phyloP scores from a whole-genome alignment of 83 land plant genomes.

The Isoetes engelmannii region DNA sequence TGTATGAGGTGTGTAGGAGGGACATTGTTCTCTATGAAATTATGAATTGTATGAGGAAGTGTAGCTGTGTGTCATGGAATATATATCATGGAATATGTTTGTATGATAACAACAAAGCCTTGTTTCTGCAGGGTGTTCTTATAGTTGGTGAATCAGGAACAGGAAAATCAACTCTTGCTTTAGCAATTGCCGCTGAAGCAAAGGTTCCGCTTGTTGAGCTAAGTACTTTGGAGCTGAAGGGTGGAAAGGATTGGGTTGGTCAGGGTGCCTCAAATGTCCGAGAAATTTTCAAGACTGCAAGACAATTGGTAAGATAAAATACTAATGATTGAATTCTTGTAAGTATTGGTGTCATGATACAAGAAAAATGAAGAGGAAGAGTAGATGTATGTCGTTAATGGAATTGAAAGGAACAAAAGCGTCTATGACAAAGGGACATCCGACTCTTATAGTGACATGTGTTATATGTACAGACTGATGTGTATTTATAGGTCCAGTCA shows the following conservation, averaged over 20 bases:
- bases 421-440: too few species aligned
- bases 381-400: too few species aligned
- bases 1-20: too few species aligned
- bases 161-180: constrained; percentile 82
- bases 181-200: constrained; percentile 97
- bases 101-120: not conserved
- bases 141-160: constrained; percentile 86
- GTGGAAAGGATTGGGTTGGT: constrained; percentile 68
- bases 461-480: too few species aligned
- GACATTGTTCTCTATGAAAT: too few species aligned
- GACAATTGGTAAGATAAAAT: constrained; percentile 54
- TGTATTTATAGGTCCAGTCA: too few species aligned
- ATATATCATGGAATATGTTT: not conserved
- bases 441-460: too few species aligned
- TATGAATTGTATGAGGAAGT: too few species aligned
- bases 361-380: too few species aligned
- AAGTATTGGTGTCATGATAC: too few species aligned
- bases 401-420: too few species aligned
- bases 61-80: too few species aligned
- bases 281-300: constrained; percentile 89
- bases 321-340: not conserved
- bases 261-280: constrained; percentile 93
- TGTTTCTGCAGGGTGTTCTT: constrained; percentile 52
- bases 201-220: constrained; percentile 82
- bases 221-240: constrained; percentile 58